A percentile compares a stretch with the other conserved stretches of the same genome.
phyloP scores from a whole-genome alignment of 176 grass and related monocot species.

The Thinopyrum elongatum region DNA sequence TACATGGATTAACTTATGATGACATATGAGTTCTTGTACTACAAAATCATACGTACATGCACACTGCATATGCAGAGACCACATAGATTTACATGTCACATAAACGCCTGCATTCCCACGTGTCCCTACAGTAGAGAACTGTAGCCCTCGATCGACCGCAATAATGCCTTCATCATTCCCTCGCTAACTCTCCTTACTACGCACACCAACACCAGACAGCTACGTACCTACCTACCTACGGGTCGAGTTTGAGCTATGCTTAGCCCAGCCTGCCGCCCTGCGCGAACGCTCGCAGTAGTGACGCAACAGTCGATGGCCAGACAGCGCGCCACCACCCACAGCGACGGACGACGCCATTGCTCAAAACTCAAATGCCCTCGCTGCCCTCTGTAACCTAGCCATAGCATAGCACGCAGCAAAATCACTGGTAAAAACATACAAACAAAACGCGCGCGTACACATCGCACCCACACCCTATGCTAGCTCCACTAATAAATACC shows the following conservation, averaged over 20 bases:
- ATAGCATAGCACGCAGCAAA: not conserved
- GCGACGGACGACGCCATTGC: constrained; percentile 29
- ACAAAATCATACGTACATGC: not conserved
- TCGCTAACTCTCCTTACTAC: constrained; percentile 37
- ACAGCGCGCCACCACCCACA: not conserved
- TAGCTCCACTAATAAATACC: constrained; percentile 23
- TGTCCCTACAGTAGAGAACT: constrained; percentile 38
- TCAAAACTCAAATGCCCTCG: constrained; percentile 12
- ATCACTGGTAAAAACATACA: constrained; percentile 30
- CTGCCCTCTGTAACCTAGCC: constrained; percentile 7
- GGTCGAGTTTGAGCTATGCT: not conserved
- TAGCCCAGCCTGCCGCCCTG: constrained; percentile 20
- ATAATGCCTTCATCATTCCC: constrained; percentile 61
- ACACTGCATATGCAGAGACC: not conserved
- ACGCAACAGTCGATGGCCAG: constrained; percentile 33
- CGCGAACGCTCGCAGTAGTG: constrained; percentile 17
- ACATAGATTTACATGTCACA: not conserved
- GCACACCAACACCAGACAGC: constrained; percentile 28
- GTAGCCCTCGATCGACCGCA: constrained; percentile 39
- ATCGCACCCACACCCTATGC: not conserved
- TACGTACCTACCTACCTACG: not conserved
- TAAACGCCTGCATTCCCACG: constrained; percentile 17
- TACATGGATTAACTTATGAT: not conserved
- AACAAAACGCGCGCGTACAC: constrained; percentile 17
- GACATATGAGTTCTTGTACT: not conserved